Evolutionary conservation across 2,329 filamentous ascomycete genomes (phyloP).

Genomic region (Neonectria punicea): DNA sequence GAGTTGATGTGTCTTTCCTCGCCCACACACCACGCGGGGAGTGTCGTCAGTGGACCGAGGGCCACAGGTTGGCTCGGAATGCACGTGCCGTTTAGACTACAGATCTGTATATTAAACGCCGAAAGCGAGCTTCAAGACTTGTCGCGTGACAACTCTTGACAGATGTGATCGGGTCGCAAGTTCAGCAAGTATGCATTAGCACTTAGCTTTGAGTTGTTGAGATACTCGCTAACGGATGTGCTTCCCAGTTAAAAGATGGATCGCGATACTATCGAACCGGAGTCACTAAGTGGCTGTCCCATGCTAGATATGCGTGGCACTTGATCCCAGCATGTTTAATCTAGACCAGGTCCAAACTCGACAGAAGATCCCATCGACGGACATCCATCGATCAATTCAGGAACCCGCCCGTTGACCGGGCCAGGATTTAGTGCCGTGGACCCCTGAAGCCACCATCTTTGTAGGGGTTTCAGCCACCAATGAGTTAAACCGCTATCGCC

Average conservation of each 20-base stretch:
- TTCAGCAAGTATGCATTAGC: neutral
- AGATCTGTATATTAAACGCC: no score
- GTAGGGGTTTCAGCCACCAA: constrained; percentile 2
- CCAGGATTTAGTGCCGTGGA: neutral
- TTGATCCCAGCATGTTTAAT: no score
- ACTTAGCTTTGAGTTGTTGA: neutral
- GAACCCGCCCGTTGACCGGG: neutral
- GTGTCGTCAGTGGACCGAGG: constrained; percentile 14
- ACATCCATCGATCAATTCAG: neutral
- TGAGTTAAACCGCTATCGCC: no score
- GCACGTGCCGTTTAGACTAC: constrained; percentile 8
- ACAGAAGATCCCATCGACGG: neutral
- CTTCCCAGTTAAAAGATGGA: neutral
- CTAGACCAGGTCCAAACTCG: neutral
- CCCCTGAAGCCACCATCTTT: neutral
- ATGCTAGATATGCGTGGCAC: no score
- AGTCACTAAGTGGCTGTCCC: no score
- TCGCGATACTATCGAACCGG: neutral
- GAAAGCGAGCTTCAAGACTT: neutral
- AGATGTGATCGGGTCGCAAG: neutral
- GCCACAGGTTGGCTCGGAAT: neutral
- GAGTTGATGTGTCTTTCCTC: neutral
- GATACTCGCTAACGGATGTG: neutral
- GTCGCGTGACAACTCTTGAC: neutral
- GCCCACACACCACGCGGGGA: neutral